These are phyloP conservation scores for Fusarium chaquense DNA, from an alignment of 2,329 filamentous ascomycete genomes.

Conservation along the genomic window DNA sequence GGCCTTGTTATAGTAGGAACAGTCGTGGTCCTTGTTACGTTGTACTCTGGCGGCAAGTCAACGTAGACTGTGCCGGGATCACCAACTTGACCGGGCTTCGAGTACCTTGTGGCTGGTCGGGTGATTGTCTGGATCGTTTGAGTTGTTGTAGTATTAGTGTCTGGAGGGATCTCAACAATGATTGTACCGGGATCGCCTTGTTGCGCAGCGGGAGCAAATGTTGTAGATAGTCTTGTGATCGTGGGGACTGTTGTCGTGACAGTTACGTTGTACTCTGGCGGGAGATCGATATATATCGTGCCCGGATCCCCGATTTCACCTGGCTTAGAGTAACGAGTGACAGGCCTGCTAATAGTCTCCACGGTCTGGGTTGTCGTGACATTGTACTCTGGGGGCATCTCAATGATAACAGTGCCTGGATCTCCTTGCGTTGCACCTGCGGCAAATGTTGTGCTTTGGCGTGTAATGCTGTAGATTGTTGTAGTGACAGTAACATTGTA, in stretches of 20 bases:
- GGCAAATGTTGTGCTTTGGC: conserved; percentile 6
- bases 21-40: conserved; percentile 13
- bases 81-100: conserved; percentile 4
- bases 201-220: conserved; percentile 9
- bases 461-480: conserved; percentile 11
- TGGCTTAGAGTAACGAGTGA: conserved; percentile 10
- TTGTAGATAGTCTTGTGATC: conserved; percentile 11
- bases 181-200: conserved; percentile 25
- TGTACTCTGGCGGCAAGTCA: conserved; percentile 23
- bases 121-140: conserved; percentile 21
- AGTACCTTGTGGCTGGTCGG: conserved; percentile 8
- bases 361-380: conserved; percentile 13
- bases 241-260: conserved; percentile 15
- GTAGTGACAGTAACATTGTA: conserved; percentile 23
- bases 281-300: conserved; percentile 21
- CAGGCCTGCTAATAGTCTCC: conserved; percentile 6
- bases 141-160: conserved; percentile 18
- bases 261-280: conserved; percentile 30
- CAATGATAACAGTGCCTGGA: conserved; percentile 17
- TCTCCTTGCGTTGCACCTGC: conserved; percentile 10
- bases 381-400: conserved; percentile 17
- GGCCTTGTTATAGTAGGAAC: conserved; percentile 15
- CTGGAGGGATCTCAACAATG: conserved; percentile 12
- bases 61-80: conserved; percentile 21
- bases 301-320: conserved; percentile 17